Evolutionary conservation across 345 rosid species (phyloP).

Genomic region (Anacardium occidentale): DNA sequence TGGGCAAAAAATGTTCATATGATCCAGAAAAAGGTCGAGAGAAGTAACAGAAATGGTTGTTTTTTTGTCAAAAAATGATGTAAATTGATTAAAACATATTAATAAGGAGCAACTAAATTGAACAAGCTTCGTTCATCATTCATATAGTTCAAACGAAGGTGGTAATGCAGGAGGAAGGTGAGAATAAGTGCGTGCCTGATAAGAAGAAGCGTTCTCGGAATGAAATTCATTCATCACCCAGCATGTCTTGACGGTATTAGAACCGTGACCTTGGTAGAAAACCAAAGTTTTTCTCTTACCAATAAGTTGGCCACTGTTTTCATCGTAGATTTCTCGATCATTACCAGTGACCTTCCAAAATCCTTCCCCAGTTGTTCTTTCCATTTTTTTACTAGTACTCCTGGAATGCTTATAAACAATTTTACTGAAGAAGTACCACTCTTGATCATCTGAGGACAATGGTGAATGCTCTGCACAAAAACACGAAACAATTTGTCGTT

Average conservation of each 20-base stretch:
- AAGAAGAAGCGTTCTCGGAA: neutral
- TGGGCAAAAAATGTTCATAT: too few species aligned
- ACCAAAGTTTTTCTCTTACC: neutral
- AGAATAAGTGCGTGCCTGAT: neutral
- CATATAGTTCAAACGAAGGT: too few species aligned
- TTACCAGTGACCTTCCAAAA: neutral
- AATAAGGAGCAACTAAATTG: too few species aligned
- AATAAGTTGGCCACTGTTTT: neutral
- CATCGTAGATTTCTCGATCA: neutral
- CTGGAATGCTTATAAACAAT: neutral
- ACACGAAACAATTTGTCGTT: neutral
- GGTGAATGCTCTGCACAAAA: neutral
- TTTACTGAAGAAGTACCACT: slow-evolving; percentile 39
- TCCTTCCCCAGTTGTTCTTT: neutral
- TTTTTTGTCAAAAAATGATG: too few species aligned
- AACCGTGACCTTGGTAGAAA: neutral
- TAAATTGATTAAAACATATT: too few species aligned
- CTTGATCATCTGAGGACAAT: slow-evolving; percentile 14
- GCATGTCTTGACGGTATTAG: neutral
- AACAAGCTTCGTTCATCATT: too few species aligned
- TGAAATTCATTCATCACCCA: slow-evolving; percentile 35
- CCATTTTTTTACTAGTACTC: too few species aligned
- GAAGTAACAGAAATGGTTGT: too few species aligned
- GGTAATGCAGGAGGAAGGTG: too few species aligned
- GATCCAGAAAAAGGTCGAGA: too few species aligned